phyloP scores from a whole-genome alignment of 805 yeast genomes.

The Saturnispora sekii region DNA sequence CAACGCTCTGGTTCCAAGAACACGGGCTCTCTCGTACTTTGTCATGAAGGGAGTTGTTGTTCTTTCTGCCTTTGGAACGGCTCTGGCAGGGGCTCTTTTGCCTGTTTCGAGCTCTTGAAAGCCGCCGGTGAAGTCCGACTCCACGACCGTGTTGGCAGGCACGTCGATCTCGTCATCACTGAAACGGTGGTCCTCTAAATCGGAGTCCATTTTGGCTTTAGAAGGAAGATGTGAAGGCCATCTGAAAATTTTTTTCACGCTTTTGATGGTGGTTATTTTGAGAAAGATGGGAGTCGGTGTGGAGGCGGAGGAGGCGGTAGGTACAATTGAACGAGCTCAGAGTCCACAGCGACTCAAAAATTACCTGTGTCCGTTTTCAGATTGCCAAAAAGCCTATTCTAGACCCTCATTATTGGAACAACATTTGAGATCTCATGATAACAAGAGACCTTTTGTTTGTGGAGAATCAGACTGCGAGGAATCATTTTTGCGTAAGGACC shows the following conservation, averaged over 20 bases:
- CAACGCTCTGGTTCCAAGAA: conserved; percentile 92
- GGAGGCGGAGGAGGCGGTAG: too few relatives aligned
- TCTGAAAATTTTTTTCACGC: conserved; percentile 9
- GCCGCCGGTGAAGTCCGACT: conserved; percentile 30
- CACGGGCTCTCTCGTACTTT: conserved; percentile 95
- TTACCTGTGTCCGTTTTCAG: conserved; percentile 52
- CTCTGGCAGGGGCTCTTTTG: conserved; percentile 34
- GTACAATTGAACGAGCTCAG: too few relatives aligned
- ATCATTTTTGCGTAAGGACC: conserved; percentile 67
- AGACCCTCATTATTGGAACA: conserved; percentile 78
- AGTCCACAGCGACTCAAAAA: conserved; percentile 41
- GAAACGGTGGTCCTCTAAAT: conserved; percentile 9
- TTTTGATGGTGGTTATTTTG: not conserved
- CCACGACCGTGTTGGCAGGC: conserved; percentile 56
- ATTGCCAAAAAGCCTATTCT: conserved; percentile 68
- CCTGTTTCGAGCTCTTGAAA: conserved; percentile 31
- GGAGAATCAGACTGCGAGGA: conserved; percentile 44
- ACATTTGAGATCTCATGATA: conserved; percentile 70
- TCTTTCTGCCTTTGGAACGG: conserved; percentile 82
- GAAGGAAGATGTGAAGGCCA: not conserved
- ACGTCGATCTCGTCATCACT: conserved; percentile 32
- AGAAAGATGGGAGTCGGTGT: too few relatives aligned
- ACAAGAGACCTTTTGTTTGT: conserved; percentile 71
- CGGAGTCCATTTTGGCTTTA: conserved; percentile 5
- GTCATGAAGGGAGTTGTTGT: conserved; percentile 99